Base-by-base conservation (phyloP, 805 yeast species). In the Schwanniomyces pseudopolymorphus region DNA sequence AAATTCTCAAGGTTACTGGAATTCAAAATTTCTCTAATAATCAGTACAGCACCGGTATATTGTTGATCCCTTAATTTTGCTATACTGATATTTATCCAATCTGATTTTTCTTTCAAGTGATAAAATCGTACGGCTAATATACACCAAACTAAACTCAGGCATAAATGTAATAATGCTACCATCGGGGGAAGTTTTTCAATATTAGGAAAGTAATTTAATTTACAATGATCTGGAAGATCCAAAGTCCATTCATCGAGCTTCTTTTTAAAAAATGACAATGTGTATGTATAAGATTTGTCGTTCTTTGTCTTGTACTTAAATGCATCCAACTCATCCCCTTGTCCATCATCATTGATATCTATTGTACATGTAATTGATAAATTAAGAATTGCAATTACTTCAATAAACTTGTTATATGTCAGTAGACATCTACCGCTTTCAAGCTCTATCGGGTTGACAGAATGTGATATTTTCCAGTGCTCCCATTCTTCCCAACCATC, bases 401-500 rank as follows among this genome's bases (percentile, higher is more conserved):
- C 53, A 5, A 58, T 39, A 5, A 51, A 38, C 20, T 49, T 49
- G 33, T 60, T 60, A 43, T 57, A 57, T 8, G 55, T 52, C 46
- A 51, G 52, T 24, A 60, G 46, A 42, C 55, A 59, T 37, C 58
- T 47, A 5, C 60, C 63, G 35, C 59, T 48, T n/a, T 56, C 56
- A 17, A 56, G 25, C 11, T 47, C 44, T 7, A 59, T 24, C 3
- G 43, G 26, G 4, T 44, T 36, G 1, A 39, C 44, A 13, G 26
- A 21, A 6, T 39, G 25, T 25, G 45, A 35, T 10, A 52, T 47
- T 21, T 46, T 47, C 62, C 61, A 57, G 6, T 56, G 33, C 25
- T 58, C 63, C 64, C 63, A 60, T 46, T 58, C 63, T 45, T 60
- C 64, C 63, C 64, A 60, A 4, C 61, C 61, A 38, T 56, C 60